These are phyloP conservation scores for Aspergillus indologenus DNA, from an alignment of 495 filamentous ascomycete species.

Conservation along the genomic window DNA sequence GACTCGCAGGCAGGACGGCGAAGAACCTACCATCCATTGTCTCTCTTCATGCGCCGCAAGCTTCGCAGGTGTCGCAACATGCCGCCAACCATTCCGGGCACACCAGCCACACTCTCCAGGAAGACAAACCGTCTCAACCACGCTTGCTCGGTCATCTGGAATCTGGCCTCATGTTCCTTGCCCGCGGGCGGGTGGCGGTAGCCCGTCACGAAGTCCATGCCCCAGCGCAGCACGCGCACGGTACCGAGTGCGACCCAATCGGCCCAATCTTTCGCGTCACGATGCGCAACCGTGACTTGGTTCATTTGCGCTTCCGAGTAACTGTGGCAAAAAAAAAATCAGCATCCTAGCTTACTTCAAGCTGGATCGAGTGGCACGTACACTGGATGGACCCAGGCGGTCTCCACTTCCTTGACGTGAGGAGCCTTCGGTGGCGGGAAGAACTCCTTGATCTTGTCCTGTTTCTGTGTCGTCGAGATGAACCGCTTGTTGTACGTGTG, in stretches of 20 bases:
- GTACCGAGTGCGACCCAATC: conserved; percentile 63
- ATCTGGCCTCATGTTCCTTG: conserved; percentile 39
- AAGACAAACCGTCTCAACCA: conserved; percentile 87
- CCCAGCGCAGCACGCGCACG: conserved; percentile 62
- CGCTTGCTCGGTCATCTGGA: conserved; percentile 68
- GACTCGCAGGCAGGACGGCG: not conserved
- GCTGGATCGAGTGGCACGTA: conserved; percentile 20
- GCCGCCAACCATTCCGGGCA: conserved; percentile 95
- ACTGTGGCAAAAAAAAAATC: conserved; percentile 35
- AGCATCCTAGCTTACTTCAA: conserved; percentile 1
- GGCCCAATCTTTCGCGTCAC: conserved; percentile 61
- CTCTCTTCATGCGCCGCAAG: conserved; percentile 77
- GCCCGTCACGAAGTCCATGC: conserved; percentile 65
- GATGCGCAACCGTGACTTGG: conserved; percentile 61
- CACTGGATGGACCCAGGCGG: conserved; percentile 45
- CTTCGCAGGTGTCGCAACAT: conserved; percentile 87
- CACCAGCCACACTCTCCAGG: conserved; percentile 89
- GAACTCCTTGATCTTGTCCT: conserved; percentile 37
- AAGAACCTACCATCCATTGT: conserved; percentile 77
- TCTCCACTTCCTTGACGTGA: conserved; percentile 35
- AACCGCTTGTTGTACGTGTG: conserved; percentile 25
- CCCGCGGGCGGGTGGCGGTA: conserved; percentile 62
- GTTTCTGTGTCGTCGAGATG: conserved; percentile 37
- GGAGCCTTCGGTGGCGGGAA: conserved; percentile 37
- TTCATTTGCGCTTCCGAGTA: conserved; percentile 65